Conservation (phyloP, 371 early-diverging fungal genomes). For the Apophysomyces sp. region DNA sequence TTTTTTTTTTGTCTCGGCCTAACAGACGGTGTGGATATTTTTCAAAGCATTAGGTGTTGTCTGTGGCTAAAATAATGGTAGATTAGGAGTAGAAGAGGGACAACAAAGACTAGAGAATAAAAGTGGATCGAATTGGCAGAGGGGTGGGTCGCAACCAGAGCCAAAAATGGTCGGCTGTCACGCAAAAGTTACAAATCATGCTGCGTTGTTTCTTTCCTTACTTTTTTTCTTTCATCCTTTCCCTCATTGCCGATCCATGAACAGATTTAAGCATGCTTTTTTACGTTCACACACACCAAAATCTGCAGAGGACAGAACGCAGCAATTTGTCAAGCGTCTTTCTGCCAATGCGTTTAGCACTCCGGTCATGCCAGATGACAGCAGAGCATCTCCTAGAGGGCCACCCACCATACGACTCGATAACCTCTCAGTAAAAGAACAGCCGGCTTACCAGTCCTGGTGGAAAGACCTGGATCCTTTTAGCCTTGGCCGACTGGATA, state of each 20-base stretch:
- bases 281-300: slow-evolving; percentile 23
- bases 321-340: slow-evolving; percentile 32
- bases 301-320: slow-evolving; percentile 21
- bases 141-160: neutral
- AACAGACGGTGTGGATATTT: too few relatives aligned
- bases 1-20: too few relatives aligned
- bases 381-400: neutral
- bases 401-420: slow-evolving; percentile 24
- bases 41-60: too few relatives aligned
- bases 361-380: neutral
- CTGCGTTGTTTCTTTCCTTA: neutral
- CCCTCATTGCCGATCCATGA: neutral
- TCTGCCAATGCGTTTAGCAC: slow-evolving; percentile 3
- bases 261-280: slow-evolving; percentile 7
- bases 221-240: neutral
- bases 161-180: slow-evolving; percentile 2
- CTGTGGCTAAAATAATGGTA: too few relatives aligned
- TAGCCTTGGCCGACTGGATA: slow-evolving; percentile 28
- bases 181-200: slow-evolving; percentile 1
- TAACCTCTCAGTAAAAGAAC: slow-evolving; percentile 38
- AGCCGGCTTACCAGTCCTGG: slow-evolving; percentile 39
- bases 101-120: neutral
- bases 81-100: neutral
- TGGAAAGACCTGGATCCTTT: slow-evolving; percentile 52
- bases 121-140: neutral